These are phyloP conservation scores for Maudiozyma turicensis DNA, from an alignment of 805 yeast genomes.

Conservation along the genomic window DNA sequence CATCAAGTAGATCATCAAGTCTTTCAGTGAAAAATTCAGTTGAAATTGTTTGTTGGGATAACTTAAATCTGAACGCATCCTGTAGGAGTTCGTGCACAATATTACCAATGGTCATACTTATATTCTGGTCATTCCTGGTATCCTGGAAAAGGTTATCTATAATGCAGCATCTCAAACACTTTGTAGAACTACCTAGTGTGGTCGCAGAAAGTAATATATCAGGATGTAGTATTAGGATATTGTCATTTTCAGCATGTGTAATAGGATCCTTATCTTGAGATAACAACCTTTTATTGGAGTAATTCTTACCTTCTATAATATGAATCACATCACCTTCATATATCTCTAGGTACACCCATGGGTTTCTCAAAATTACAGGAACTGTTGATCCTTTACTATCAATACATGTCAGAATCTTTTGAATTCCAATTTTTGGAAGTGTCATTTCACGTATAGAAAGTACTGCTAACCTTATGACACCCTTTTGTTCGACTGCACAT, in stretches of 20 bases:
- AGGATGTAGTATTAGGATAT: conserved; percentile 73
- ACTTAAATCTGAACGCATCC: conserved; percentile 32
- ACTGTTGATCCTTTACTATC: conserved; percentile 27
- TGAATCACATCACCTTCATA: conserved; percentile 50
- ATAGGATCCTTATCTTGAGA: conserved; percentile 24
- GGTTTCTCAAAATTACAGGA: conserved; percentile 49
- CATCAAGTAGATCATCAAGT: conserved; percentile 35
- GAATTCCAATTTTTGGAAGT: conserved; percentile 29
- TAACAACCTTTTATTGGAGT: conserved; percentile 19
- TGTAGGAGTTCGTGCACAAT: conserved; percentile 71
- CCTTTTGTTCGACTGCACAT: conserved; percentile 37
- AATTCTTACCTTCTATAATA: conserved; percentile 37
- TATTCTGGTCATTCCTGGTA: conserved; percentile 48
- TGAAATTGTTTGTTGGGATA: conserved; percentile 20
- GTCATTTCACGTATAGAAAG: conserved; percentile 9
- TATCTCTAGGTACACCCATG: conserved; percentile 45
- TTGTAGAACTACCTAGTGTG: conserved; percentile 61
- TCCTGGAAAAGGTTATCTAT: conserved; percentile 45
- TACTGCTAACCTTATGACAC: conserved; percentile 31
- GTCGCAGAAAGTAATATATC: conserved; percentile 79
- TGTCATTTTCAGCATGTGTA: conserved; percentile 32
- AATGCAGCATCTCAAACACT: conserved; percentile 65
- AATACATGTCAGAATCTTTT: conserved; percentile 45
- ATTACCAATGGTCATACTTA: conserved; percentile 70
- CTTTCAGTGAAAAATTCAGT: conserved; percentile 23